Percentiles rank a stretch among this genome's conserved stretches.
These are phyloP conservation scores for Linnemannia exigua DNA, from an alignment of 192 early-diverging fungal species.

Conservation along the genomic window DNA sequence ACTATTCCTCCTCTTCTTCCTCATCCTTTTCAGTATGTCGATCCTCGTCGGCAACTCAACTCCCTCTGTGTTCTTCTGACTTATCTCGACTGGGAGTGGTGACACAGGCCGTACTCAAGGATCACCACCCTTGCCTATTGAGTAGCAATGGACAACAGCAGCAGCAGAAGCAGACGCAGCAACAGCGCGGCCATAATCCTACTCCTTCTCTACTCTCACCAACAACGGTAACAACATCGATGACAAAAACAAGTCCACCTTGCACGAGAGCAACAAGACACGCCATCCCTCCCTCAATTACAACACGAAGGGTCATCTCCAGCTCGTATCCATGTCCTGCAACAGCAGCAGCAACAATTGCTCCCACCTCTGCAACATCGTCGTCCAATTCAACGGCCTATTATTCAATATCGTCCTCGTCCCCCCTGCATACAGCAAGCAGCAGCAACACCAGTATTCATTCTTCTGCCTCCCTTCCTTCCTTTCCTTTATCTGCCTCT, in stretches of 20 bases:
- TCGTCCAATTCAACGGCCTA: slow-evolving; percentile 7
- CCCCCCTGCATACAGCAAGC: slow-evolving; percentile 1
- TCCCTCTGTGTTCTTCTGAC: neutral
- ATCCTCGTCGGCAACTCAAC: neutral
- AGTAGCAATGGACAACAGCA: neutral
- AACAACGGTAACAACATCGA: neutral
- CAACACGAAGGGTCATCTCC: neutral
- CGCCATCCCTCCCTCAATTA: neutral
- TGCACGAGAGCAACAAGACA: neutral
- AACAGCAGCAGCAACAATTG: neutral
- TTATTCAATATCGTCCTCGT: neutral
- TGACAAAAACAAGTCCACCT: neutral
- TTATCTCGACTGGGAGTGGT: slow-evolving; percentile 13
- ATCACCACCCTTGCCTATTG: slow-evolving; percentile 10
- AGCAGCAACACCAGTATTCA: neutral
- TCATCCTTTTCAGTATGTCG: neutral
- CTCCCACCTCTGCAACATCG: neutral
- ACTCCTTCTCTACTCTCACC: neutral
- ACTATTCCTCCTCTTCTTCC: neutral
- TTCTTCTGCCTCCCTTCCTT: slow-evolving; percentile 5
- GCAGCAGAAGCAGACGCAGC: neutral
- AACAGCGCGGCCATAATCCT: neutral
- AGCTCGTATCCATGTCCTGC: neutral
- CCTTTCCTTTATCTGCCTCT: neutral
- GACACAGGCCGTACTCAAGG: slow-evolving; percentile 31